phyloP scores from a whole-genome alignment of 2,329 filamentous ascomycete species.

The Leptographium flavum region DNA sequence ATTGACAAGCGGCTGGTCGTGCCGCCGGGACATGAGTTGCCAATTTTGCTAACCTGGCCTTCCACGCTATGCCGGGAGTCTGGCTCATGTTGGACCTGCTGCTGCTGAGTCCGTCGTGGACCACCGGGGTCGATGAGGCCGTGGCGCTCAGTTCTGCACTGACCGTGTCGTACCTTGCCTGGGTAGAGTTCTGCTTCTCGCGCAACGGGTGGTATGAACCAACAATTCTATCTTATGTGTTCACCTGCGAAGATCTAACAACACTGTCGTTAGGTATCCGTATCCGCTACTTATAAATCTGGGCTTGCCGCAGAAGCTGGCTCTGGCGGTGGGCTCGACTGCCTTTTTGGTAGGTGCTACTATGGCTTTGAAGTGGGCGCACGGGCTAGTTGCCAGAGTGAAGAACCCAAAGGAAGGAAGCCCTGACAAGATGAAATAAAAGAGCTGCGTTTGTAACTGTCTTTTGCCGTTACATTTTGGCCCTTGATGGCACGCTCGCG shows the following conservation, averaged over 20 bases:
- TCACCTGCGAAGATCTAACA: no score
- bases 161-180: conserved; percentile 56
- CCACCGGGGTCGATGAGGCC: conserved; percentile 42
- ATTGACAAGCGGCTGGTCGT: conserved; percentile 37
- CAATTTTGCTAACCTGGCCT: conserved; percentile 41
- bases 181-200: conserved; percentile 57
- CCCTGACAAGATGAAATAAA: no score
- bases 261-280: conserved; percentile 39
- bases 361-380: neutral
- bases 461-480: no score
- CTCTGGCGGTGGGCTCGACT: conserved; percentile 57
- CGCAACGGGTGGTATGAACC: conserved; percentile 49
- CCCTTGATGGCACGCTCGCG: no score
- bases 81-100: conserved; percentile 49
- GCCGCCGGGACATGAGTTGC: conserved; percentile 39
- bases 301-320: conserved; percentile 45
- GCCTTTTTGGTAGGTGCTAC: conserved; percentile 54
- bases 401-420: neutral
- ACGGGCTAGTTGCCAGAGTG: neutral
- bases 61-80: conserved; percentile 51
- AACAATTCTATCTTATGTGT: no score
- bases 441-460: no score
- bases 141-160: conserved; percentile 41
- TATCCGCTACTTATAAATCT: conserved; percentile 72
- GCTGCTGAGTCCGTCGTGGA: conserved; percentile 57